These are phyloP conservation scores for Pseudoneurospora amorphoporcata DNA, from an alignment of 495 filamentous ascomycete genomes.

Conservation along the genomic window DNA sequence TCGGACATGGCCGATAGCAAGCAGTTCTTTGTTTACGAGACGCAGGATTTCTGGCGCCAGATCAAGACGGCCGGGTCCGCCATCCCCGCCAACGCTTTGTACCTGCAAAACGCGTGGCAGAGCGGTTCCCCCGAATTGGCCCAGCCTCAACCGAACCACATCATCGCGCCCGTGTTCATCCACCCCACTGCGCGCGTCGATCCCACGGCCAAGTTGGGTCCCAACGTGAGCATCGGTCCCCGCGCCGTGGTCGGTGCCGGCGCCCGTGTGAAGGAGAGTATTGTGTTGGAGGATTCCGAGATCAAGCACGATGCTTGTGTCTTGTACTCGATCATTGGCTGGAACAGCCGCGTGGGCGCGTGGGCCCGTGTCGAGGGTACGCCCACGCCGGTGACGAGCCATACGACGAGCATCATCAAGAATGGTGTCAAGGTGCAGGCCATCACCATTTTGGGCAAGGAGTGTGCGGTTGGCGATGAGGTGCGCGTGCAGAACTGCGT, in stretches of 20 bases:
- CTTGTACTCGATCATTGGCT: conserved; percentile 93
- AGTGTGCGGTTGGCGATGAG: conserved; percentile 90
- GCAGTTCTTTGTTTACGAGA: conserved; percentile 97
- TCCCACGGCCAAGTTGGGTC: conserved; percentile 90
- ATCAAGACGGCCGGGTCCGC: conserved; percentile 99
- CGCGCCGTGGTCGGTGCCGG: conserved; percentile 76
- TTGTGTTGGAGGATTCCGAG: conserved; percentile 90
- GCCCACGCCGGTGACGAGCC: conserved; percentile 77
- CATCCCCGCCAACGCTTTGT: conserved; percentile 93
- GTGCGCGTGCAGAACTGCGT: conserved; percentile 97
- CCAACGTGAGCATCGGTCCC: conserved; percentile 92
- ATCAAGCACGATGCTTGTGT: conserved; percentile 97
- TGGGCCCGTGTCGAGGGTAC: conserved; percentile 98
- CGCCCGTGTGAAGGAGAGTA: conserved; percentile 87
- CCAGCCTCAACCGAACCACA: conserved; percentile 65
- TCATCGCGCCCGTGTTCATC: conserved; percentile 91
- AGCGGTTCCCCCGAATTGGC: conserved; percentile 67
- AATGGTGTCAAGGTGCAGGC: conserved; percentile 98
- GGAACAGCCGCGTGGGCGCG: conserved; percentile 89
- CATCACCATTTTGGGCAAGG: conserved; percentile 95
- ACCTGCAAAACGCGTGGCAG: conserved; percentile 92
- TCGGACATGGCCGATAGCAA: conserved; percentile 94
- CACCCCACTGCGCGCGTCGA: conserved; percentile 91
- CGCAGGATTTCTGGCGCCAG: conserved; percentile 99
- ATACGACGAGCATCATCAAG: conserved; percentile 91